Evolutionary conservation across 495 filamentous ascomycete species (phyloP), one percentile per base, ranked within the genome.

Genomic region (Viridothelium virens): DNA sequence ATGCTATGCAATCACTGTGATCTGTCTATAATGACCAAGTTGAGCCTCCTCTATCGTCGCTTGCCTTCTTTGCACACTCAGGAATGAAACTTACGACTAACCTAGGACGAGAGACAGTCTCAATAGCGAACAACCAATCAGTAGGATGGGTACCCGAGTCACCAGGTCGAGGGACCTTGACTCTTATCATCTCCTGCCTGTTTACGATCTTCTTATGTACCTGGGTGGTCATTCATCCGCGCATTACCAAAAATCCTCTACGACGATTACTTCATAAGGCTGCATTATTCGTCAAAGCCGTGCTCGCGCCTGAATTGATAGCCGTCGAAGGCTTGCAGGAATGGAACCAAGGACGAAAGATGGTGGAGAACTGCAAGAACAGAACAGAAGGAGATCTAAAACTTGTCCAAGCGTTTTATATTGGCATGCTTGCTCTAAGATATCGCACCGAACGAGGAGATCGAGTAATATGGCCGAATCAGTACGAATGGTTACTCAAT

Each of bases 261-360:
- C 61, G 65, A 67, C 71, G 68, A 12, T 63, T 38, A 10, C 38
- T 69, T 9, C 73, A 78, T 65, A 78, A 78, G 61, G 1, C 76
- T 16, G 72, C 70, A 38, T 63, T 76, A 7, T 76, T 76, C 66
- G 18, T 74, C 2, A 77, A 77, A 61, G 64, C 75, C 3, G 67
- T 77, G 36, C 41, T 77, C 11, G 76, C 76, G 3, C 76, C 76
- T 2, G 75, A 78, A 56, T 72, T 76, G 39, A 76, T 77, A 41
- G 75, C 74, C 6, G 74, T 78, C 12, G 76, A 78, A 65, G 75
- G 75, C 38, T 69, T 77, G 14, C 76, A 78, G 50, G 76, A 78
- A 72, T 77, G 75, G 75, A 72, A 48, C 0, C 76, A 76, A 67
- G 72, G 71, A 33, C 70, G 66, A 36, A 71, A 68, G 25, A 74